A percentile compares a stretch with the other conserved stretches of the same genome.
These are phyloP conservation scores for Raphanus hybrid DNA, from an alignment of 441 rosid species.

Conservation along the genomic window DNA sequence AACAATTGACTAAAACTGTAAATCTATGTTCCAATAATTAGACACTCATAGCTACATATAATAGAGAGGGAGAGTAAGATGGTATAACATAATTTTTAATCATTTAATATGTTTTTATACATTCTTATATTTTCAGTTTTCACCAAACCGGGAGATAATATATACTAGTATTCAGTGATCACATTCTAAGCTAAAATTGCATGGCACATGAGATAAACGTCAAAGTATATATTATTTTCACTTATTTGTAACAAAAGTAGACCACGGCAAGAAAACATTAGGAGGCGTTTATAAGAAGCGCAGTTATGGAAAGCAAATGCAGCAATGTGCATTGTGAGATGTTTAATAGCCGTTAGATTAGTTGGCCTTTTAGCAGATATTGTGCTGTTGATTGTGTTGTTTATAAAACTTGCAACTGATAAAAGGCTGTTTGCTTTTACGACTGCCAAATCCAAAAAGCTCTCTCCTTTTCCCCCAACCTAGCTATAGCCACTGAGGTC, in stretches of 20 bases:
- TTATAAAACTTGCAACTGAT: background rate
- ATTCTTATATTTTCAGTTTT: too few species aligned
- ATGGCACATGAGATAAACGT: background rate
- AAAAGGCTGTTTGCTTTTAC: constrained; percentile 30
- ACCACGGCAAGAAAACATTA: background rate
- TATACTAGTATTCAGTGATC: background rate
- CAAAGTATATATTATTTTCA: background rate
- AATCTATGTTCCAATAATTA: background rate
- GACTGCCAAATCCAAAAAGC: constrained; percentile 24
- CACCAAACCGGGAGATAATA: too few species aligned
- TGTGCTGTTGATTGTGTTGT: constrained; percentile 24
- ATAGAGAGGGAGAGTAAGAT: background rate
- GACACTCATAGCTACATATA: background rate
- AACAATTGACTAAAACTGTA: background rate
- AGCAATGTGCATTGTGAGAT: constrained; percentile 1
- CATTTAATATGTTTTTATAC: too few species aligned
- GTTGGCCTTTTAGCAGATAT: constrained; percentile 10
- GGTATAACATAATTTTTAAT: too few species aligned
- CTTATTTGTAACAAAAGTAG: background rate
- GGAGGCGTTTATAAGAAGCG: background rate
- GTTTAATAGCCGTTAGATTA: constrained; percentile 28
- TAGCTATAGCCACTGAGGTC: constrained; percentile 21
- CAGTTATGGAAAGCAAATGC: background rate
- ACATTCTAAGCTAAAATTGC: background rate
- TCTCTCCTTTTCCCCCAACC: constrained; percentile 21